A percentile compares a stretch with the other conserved stretches of the same genome.
These are phyloP conservation scores for Triticum turgidum DNA, from an alignment of 176 grass and related monocot species.

Conservation along the genomic window DNA sequence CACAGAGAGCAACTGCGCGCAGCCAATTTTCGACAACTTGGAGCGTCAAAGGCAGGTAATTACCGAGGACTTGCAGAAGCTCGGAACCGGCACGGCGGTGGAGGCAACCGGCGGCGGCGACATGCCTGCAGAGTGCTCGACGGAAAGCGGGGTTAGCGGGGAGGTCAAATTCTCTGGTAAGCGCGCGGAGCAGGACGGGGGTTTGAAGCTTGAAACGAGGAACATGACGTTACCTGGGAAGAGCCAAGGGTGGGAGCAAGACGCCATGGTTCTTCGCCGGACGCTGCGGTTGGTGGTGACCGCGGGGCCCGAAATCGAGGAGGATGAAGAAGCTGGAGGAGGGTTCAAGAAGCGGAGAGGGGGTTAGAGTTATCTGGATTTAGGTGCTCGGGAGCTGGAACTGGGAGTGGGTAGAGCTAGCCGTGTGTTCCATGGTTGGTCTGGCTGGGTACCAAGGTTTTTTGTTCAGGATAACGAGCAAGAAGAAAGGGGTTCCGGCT, in stretches of 20 bases:
- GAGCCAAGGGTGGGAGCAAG: conserved; percentile 52
- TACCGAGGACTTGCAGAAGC: conserved; percentile 29
- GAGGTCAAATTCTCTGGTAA: not conserved
- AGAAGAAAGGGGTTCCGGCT: not conserved
- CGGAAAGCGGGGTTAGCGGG: not conserved
- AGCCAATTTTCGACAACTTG: not conserved
- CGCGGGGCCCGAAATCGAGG: not conserved
- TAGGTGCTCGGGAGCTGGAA: not conserved
- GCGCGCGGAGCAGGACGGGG: not conserved
- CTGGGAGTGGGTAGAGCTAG: not conserved
- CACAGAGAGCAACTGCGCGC: not conserved
- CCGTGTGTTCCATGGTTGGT: not conserved
- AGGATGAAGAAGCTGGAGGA: not conserved
- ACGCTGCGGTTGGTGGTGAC: not conserved
- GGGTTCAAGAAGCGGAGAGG: not conserved
- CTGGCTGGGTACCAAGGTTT: not conserved
- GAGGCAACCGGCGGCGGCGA: conserved; percentile 18
- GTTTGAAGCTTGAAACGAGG: conserved; percentile 6
- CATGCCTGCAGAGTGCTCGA: conserved; percentile 23
- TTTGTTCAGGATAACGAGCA: conserved; percentile 14
- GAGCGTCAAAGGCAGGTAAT: not conserved
- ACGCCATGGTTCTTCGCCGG: conserved; percentile 43
- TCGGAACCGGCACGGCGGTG: not conserved
- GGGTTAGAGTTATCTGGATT: not conserved
- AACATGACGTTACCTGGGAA: conserved; percentile 43